Conservation (phyloP, 1,139 yeast genomes). For the Pichia sp. region DNA sequence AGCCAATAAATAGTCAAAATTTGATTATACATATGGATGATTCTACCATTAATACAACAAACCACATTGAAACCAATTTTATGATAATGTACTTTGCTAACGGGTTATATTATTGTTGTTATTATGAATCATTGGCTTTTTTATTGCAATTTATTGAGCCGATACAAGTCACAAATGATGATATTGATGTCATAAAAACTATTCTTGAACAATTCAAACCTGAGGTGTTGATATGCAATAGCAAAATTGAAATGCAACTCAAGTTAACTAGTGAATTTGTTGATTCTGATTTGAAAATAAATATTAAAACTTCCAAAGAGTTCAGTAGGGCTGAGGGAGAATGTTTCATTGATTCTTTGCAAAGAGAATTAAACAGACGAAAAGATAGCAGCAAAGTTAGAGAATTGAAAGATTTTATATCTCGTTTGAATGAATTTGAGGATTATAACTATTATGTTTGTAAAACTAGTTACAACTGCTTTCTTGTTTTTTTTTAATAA, state of each 20-base stretch:
- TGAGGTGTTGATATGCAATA: slow-evolving; percentile 11
- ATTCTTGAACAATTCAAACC: slow-evolving; percentile 9
- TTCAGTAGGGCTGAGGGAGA: slow-evolving; percentile 13
- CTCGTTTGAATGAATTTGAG: background rate
- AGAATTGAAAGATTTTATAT: background rate
- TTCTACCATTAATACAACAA: slow-evolving; percentile 1
- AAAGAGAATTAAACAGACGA: background rate
- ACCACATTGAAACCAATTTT: background rate
- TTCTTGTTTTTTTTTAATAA: background rate
- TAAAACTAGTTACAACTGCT: background rate
- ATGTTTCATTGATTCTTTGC: slow-evolving; percentile 7
- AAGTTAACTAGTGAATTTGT: background rate
- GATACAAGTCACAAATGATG: slow-evolving; percentile 1
- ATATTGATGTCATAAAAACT: background rate
- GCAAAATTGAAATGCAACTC: slow-evolving; percentile 1
- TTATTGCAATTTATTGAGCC: slow-evolving; percentile 7
- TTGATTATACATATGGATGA: background rate
- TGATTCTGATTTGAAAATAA: slow-evolving; percentile 5
- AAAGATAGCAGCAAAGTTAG: background rate
- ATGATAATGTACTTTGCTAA: background rate
- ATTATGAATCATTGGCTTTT: background rate
- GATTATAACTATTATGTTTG: slow-evolving; percentile 11
- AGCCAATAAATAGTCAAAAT: background rate
- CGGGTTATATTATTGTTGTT: slow-evolving; percentile 1
- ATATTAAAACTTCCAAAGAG: slow-evolving; percentile 14